phyloP scores from a whole-genome alignment of 768 basidiomycete species.

The Amanita subjunquillea region DNA sequence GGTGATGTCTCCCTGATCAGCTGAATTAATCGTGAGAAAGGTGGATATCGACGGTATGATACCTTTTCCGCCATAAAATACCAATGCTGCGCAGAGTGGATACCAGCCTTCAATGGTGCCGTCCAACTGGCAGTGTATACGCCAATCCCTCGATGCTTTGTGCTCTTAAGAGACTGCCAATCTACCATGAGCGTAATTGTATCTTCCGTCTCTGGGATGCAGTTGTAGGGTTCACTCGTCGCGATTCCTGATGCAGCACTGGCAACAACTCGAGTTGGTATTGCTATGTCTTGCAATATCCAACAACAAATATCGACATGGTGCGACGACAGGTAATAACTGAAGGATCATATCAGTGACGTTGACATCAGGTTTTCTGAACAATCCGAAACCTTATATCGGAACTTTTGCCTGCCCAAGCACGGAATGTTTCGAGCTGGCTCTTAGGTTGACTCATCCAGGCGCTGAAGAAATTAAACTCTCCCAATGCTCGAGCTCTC shows the following conservation, averaged over 20 bases:
- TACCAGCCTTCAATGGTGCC: constrained; percentile 80
- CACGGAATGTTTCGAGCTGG: constrained; percentile 89
- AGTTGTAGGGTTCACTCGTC: constrained; percentile 81
- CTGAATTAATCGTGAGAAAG: constrained; percentile 2
- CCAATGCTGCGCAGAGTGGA: constrained; percentile 88
- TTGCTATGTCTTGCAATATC: constrained; percentile 68
- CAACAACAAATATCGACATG: constrained; percentile 87
- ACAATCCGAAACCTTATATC: constrained; percentile 59
- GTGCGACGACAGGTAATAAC: constrained; percentile 92
- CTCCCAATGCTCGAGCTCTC: constrained; percentile 65
- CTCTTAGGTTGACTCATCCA: constrained; percentile 98
- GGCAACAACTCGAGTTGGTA: constrained; percentile 80
- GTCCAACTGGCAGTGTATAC: constrained; percentile 96
- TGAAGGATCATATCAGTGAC: constrained; percentile 15
- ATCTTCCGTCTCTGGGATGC: constrained; percentile 80
- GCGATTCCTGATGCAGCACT: constrained; percentile 90
- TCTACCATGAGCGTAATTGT: constrained; percentile 67
- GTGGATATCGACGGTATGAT: not conserved
- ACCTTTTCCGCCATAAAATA: constrained; percentile 94
- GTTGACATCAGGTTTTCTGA: constrained; percentile 5
- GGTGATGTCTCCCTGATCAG: constrained; percentile 70
- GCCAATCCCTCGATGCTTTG: constrained; percentile 72
- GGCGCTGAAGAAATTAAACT: constrained; percentile 92
- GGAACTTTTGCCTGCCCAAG: constrained; percentile 92
- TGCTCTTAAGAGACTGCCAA: constrained; percentile 76